Base-by-base conservation (phyloP, 345 rosid genomes). In the Brassica carinata region DNA sequence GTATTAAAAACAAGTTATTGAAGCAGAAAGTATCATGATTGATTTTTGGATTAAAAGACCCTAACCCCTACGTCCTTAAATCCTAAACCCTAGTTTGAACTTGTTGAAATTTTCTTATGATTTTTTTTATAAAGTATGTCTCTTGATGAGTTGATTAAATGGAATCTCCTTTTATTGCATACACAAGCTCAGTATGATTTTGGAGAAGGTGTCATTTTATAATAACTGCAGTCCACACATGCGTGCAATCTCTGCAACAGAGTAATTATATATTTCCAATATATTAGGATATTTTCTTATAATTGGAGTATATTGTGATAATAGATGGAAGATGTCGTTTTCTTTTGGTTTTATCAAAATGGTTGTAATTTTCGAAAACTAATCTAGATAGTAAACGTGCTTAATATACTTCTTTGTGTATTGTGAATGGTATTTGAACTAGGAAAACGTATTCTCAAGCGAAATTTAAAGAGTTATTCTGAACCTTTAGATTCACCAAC, bases 141-240 rank as follows among this genome's bases (percentile, higher is more conserved):
- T 71, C 19, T 34, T 27, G 67, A 51, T 27, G 67, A 51, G 58
- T 8, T 55, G 13, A 38, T 30, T 38, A 27, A 53, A 33, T 23
- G 43, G 43, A 71, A 53, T 63, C 76, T 64, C 40, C 74, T 78
- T 78, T 78, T 64, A 17, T 2, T 65, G 81, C 81, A 78, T 78
- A 67, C 81, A 51, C 17, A 71, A 51, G 38, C 23, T 36, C 48
- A 11, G 36, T 26, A 27, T 78, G 64, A 65, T 68, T 58, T 30
- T 26, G 57, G 59, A 78, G 77, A 72, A 58, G 40, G 62, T 72
- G 72, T 78, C 67, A 30, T 78, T 65, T 78, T 78, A 77, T 57
- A 57, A 40, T 57, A 55, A 17, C 61, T 17, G 61, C 61, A n/a
- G 61, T 55, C 61, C 23, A 55, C 61, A 55, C 61, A 55, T 15